Evolutionary conservation across 352 stramenopile species (phyloP).

Genomic region (Peronospora farinosa): DNA sequence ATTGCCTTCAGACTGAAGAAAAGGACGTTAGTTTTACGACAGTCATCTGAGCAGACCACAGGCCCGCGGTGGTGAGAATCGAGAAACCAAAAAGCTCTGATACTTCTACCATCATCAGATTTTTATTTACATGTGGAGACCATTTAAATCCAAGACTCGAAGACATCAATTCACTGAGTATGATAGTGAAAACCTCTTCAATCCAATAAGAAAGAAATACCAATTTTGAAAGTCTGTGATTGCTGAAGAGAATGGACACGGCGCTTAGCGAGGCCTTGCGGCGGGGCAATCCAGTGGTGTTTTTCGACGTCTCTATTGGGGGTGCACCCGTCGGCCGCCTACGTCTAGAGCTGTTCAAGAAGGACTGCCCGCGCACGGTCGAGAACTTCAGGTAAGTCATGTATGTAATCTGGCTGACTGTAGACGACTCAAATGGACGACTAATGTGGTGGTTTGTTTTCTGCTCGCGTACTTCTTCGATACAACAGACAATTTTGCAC

Average conservation of each 20-base stretch:
- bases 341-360: conserved; percentile 95
- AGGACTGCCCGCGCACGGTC: conserved; percentile 93
- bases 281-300: conserved; percentile 92
- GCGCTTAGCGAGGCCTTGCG: conserved; percentile 88
- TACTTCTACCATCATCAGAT: too few relatives aligned
- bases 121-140: too few relatives aligned
- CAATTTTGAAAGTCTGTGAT: conserved; percentile 1
- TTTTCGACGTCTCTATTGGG: conserved; percentile 92
- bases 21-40: too few relatives aligned
- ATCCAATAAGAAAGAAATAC: conserved; percentile 2
- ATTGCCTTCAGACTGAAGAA: too few relatives aligned
- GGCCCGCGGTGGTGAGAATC: too few relatives aligned
- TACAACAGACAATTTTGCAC: conserved; percentile 91
- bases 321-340: conserved; percentile 84
- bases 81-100: too few relatives aligned
- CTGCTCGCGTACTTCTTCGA: conserved; percentile 3
- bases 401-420: conserved; percentile 11
- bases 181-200: conserved; percentile 13
- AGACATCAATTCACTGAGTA: too few relatives aligned
- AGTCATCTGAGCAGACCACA: too few relatives aligned
- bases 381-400: conserved; percentile 89
- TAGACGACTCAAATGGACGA: background rate
- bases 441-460: conserved; percentile 9
- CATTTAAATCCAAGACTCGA: too few relatives aligned
- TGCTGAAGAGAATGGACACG: conserved; percentile 57